Base-by-base conservation (phyloP, 768 basidiomycete species). In the Psilocybe tampanensis region DNA sequence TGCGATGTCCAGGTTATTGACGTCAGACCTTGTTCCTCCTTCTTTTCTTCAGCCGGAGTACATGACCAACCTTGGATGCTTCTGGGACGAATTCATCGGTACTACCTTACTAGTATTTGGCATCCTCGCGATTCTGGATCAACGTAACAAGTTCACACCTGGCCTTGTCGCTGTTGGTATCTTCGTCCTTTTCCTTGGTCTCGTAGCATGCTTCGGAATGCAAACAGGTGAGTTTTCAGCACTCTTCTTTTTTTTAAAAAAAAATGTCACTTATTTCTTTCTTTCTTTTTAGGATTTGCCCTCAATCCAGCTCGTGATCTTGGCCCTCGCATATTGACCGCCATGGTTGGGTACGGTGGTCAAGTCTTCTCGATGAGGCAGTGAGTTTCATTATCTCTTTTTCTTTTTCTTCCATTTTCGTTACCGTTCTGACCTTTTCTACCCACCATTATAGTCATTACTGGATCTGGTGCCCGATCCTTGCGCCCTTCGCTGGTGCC, bases 401-500 rank as follows among this genome's bases (percentile, higher is more conserved):
- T 9, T 23, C 8, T 34, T 52, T 54, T 6, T n/a, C n/a, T n/a
- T n/a, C n/a, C n/a, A n/a, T n/a, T n/a, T n/a, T n/a, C n/a, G n/a
- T n/a, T n/a, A n/a, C n/a, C n/a, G n/a, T n/a, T n/a, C n/a, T n/a
- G n/a, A 12, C 33, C n/a, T 43, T 23, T 33, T 11, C 13, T 36
- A 36, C 45, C 9, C 29, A 17, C 5, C 17, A 32, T 21, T 18
- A 15, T n/a, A 81, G 77, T 60, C 86, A 90, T 60, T 90, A 88
- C 66, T 89, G 86, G 88, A 54, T 90, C n/a, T 90, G 87, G 88
- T 82, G 82, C 60, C 80, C 86, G 17, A 56, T 87, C 19, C 68
- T 87, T 39, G 88, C 76, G 5, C 79, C 86, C 6, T 77, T 86
- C 59, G 55, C 80, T 19, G 86, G 89, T 21, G 86, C 77, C 41